A percentile compares a stretch with the other conserved stretches of the same genome.
phyloP scores from a whole-genome alignment of 2,329 filamentous ascomycete genomes.

The Diplodia seriata region DNA sequence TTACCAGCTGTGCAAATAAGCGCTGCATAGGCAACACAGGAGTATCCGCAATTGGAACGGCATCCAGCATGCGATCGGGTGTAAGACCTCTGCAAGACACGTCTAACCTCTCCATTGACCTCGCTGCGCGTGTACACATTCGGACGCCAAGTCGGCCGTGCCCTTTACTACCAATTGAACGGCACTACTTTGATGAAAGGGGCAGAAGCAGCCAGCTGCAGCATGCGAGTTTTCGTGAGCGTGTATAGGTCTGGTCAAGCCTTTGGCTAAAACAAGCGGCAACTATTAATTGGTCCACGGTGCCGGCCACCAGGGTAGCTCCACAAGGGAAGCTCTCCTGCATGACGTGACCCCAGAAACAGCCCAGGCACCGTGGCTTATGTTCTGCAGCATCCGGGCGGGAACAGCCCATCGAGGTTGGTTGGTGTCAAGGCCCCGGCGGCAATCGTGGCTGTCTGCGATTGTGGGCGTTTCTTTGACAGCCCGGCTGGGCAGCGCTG shows the following conservation, averaged over 20 bases:
- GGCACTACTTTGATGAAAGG: not conserved
- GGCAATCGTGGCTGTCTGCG: constrained; percentile 21
- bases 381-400: constrained; percentile 20
- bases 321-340: constrained; percentile 25
- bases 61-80: not conserved
- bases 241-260: not conserved
- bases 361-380: constrained; percentile 29
- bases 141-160: not conserved
- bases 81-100: not conserved
- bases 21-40: not conserved
- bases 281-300: constrained; percentile 23
- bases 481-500: constrained; percentile 19
- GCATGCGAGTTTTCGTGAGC: not conserved
- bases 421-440: constrained; percentile 24
- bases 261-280: constrained; percentile 17
- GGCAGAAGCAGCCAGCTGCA: not conserved
- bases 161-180: not conserved
- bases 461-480: constrained; percentile 25
- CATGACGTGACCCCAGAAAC: constrained; percentile 30
- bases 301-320: constrained; percentile 23
- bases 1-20: too few species aligned
- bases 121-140: not conserved
- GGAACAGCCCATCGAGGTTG: constrained; percentile 18
- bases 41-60: not conserved
- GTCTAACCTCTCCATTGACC: constrained; percentile 1